Base-by-base conservation (phyloP, 2,329 filamentous ascomycete genomes). In the Coniochaeta pulveracea region DNA sequence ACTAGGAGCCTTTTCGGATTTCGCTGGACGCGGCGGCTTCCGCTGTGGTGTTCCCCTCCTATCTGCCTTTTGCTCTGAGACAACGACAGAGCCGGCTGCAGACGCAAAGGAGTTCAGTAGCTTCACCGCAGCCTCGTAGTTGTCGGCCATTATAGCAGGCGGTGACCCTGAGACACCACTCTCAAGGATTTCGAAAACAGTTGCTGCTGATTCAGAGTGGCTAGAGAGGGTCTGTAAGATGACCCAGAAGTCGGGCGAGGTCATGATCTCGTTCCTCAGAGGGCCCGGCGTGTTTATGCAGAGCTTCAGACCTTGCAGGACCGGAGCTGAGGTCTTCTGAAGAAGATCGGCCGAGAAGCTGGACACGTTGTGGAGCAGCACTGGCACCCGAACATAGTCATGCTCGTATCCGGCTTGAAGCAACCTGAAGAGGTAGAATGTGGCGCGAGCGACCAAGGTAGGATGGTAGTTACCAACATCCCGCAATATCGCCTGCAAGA, bases 231-330 rank as follows among this genome's bases (percentile, higher is more conserved):
- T 72, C 40, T 85, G 79, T 34, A 98, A 64, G 10, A 95, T 83
- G 5, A 81, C 80, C 91, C 91, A 98, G 55, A 98, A 96, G 50
- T 98, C 91, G 0, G 91, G 91, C 12, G 89, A 96, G 10, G 85
- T 89, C 58, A 93, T 93, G 44, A 96, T 83, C 58, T 96, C 89
- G 44, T 84, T 94, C 37, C 85, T 77, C 18, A 98, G 63, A 10
- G 82, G 76, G 17, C 78, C 77, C 1, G 85, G 76, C 38, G 81
- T 75, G 33, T 80, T 76, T 43, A 94, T 83, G 47, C 88, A 95
- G 27, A 78, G 66, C 27, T 78, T 73, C 17, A 98, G 63, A 0
- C 89, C 89, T 46, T 82, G 79, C 12, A 94, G 64, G 1, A 93
- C 74, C 4, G 85, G 72, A 19, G 76, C 65, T 1, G 86, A 80